These are phyloP conservation scores for Dittrichia graveolens DNA, from an alignment of 129 eudicot species.

Conservation along the genomic window DNA sequence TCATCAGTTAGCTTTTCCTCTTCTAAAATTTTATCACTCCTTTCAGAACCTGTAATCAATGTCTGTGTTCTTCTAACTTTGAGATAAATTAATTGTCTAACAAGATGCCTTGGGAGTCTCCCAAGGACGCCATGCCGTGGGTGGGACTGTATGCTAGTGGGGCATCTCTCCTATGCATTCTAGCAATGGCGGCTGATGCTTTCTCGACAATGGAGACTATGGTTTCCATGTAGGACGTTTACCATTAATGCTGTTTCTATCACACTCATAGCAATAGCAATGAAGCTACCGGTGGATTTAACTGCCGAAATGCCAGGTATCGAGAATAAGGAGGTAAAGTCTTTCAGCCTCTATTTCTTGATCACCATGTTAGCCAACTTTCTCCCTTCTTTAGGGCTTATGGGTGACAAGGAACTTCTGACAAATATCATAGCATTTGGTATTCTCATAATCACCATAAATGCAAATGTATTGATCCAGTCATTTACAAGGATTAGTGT, in stretches of 20 bases:
- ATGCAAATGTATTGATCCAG: background rate
- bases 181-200: background rate
- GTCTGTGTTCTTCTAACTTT: too few species aligned
- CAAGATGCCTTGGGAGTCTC: background rate
- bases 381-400: constrained; percentile 1
- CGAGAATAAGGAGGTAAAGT: background rate
- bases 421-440: background rate
- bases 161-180: background rate
- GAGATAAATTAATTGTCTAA: too few species aligned
- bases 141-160: background rate
- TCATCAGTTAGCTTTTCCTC: too few species aligned
- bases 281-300: constrained; percentile 13
- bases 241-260: background rate
- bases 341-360: background rate
- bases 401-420: constrained; percentile 1
- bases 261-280: constrained; percentile 1
- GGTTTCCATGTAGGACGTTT: background rate
- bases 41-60: too few species aligned
- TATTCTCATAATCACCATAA: background rate
- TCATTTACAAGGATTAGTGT: background rate
- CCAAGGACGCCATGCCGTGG: background rate
- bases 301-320: background rate
- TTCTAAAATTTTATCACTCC: too few species aligned
- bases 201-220: background rate
- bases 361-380: constrained; percentile 10